phyloP scores from a whole-genome alignment of 441 rosid species.

The Mallotus repandus region DNA sequence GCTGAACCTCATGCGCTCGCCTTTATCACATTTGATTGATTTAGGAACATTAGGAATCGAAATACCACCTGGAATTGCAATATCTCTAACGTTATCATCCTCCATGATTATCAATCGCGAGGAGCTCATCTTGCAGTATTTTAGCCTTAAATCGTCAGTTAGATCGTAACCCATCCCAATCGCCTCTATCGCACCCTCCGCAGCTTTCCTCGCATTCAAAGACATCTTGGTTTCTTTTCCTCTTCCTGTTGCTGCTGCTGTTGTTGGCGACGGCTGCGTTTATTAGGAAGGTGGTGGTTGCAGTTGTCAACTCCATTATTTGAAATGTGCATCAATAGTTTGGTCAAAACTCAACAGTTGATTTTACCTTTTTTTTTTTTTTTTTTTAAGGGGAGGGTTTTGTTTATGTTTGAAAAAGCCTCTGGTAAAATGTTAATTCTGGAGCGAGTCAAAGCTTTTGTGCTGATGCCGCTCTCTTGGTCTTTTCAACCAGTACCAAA shows the following conservation, averaged over 20 bases:
- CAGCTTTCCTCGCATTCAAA: constrained; percentile 24
- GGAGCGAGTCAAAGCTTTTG: background rate
- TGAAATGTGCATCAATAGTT: background rate
- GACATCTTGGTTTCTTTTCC: background rate
- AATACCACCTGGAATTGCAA: constrained; percentile 27
- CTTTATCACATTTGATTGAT: constrained; percentile 84
- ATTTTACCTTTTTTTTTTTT: background rate
- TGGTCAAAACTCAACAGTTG: constrained; percentile 5
- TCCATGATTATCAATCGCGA: constrained; percentile 19
- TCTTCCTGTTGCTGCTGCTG: background rate
- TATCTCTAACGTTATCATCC: constrained; percentile 15
- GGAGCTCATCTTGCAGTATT: constrained; percentile 54
- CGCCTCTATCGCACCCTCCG: constrained; percentile 29
- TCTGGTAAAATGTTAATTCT: no score
- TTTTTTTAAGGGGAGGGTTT: no score
- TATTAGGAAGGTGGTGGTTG: background rate
- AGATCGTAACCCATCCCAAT: constrained; percentile 64
- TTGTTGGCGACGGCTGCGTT: background rate
- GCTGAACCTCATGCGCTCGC: constrained; percentile 69
- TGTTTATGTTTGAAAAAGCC: no score
- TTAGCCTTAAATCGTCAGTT: constrained; percentile 65
- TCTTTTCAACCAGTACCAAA: no score
- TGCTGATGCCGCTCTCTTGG: background rate
- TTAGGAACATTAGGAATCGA: constrained; percentile 65
- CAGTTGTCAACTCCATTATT: constrained; percentile 15